A percentile compares a stretch with the other conserved stretches of the same genome.
phyloP scores from a whole-genome alignment of 257 asterid species.

The Nicotiana knightiana region DNA sequence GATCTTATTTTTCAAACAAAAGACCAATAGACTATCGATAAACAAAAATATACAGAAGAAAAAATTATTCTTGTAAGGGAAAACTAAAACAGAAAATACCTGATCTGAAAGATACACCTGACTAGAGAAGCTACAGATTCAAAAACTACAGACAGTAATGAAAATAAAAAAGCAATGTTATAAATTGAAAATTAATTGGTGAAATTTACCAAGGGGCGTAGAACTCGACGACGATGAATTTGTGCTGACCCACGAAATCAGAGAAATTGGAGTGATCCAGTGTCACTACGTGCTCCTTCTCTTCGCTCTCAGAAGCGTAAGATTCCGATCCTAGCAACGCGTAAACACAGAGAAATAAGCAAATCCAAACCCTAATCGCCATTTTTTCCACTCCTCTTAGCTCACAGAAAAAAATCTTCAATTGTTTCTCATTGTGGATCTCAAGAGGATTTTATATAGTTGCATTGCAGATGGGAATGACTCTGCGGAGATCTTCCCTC shows the following conservation, averaged over 20 bases:
- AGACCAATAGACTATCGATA: background rate
- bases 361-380: slow-evolving; percentile 29
- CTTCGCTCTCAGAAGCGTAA: slow-evolving; percentile 20
- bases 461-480: background rate
- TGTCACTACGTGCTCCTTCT: slow-evolving; percentile 65
- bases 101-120: background rate
- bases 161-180: background rate
- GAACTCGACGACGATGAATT: slow-evolving; percentile 78
- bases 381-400: slow-evolving; percentile 29
- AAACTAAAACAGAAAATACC: background rate
- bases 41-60: background rate
- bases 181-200: background rate
- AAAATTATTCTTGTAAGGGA: background rate
- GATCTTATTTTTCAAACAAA: background rate
- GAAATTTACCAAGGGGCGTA: slow-evolving; percentile 76
- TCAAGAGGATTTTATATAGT: background rate
- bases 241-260: slow-evolving; percentile 62
- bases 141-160: background rate
- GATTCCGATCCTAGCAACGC: slow-evolving; percentile 19
- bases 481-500: background rate
- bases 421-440: background rate
- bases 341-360: slow-evolving; percentile 19
- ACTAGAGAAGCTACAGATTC: background rate
- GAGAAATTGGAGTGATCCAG: slow-evolving; percentile 73
- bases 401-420: slow-evolving; percentile 14